Evolutionary conservation across 306 rosid genomes (phyloP).

Genomic region (Malus orientalis): DNA sequence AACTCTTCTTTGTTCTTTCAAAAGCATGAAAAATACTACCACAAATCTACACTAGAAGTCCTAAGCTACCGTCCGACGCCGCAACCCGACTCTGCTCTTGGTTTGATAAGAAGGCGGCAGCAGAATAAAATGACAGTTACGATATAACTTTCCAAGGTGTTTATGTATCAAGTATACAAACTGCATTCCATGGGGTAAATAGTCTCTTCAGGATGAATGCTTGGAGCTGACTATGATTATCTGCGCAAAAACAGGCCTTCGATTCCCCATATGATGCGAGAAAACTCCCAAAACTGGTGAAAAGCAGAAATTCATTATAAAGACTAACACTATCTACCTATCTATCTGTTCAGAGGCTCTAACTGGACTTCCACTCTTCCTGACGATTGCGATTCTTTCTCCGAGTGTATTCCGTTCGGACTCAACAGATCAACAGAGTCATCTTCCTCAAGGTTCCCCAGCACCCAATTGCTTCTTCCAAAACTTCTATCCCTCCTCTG

Average conservation of each 20-base stretch:
- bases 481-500: conserved; percentile 27
- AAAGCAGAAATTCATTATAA: conserved; percentile 13
- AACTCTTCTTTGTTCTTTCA: conserved; percentile 1
- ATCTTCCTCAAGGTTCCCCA: conserved; percentile 69
- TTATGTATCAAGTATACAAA: conserved; percentile 23
- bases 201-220: conserved; percentile 3
- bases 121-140: background rate
- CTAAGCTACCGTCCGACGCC: background rate
- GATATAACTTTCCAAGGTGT: conserved; percentile 8
- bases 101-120: background rate
- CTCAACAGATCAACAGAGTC: conserved; percentile 77
- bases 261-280: conserved; percentile 8
- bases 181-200: background rate
- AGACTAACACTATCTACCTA: background rate
- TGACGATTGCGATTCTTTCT: conserved; percentile 39
- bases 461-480: conserved; percentile 84
- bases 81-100: background rate
- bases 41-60: background rate
- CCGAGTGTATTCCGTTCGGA: conserved; percentile 30
- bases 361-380: conserved; percentile 80
- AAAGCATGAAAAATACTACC: background rate
- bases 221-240: background rate
- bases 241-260: conserved; percentile 9
- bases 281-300: conserved; percentile 19
- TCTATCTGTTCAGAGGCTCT: conserved; percentile 73